Evolutionary conservation across 805 yeast species (phyloP).

Genomic region (Torulaspora franciscae): DNA sequence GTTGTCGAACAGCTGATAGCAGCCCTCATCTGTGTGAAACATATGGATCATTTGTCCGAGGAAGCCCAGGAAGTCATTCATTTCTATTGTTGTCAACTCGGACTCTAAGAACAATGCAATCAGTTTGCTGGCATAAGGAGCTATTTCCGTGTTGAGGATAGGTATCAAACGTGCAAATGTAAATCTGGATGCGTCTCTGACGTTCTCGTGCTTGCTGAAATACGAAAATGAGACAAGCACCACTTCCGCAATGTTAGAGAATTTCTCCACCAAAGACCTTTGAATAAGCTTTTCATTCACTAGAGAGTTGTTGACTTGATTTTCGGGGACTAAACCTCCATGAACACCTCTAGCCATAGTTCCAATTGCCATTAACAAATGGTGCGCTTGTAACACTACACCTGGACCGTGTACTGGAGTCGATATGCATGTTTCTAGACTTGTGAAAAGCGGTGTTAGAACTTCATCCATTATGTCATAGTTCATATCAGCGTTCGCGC

Average conservation of each 20-base stretch:
- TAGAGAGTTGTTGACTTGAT: slow-evolving; percentile 37
- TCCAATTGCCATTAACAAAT: slow-evolving; percentile 81
- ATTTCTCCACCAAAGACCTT: slow-evolving; percentile 41
- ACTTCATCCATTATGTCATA: slow-evolving; percentile 54
- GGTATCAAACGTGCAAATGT: slow-evolving; percentile 85
- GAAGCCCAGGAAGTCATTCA: slow-evolving; percentile 78
- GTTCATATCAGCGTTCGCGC: slow-evolving; percentile 42
- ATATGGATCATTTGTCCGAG: slow-evolving; percentile 82
- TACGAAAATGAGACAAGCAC: slow-evolving; percentile 78
- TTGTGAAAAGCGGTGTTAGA: slow-evolving; percentile 68
- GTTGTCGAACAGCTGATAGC: slow-evolving; percentile 69
- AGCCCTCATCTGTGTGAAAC: slow-evolving; percentile 58
- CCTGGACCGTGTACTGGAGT: slow-evolving; percentile 41
- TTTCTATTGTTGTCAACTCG: slow-evolving; percentile 55
- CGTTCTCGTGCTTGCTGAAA: slow-evolving; percentile 56
- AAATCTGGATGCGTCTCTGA: slow-evolving; percentile 82
- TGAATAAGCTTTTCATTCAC: slow-evolving; percentile 31
- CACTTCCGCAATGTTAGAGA: slow-evolving; percentile 72
- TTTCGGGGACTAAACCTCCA: slow-evolving; percentile 38
- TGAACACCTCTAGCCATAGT: slow-evolving; percentile 85
- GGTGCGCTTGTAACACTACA: slow-evolving; percentile 72
- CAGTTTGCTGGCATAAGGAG: slow-evolving; percentile 59
- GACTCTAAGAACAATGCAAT: slow-evolving; percentile 59
- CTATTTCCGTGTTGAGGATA: slow-evolving; percentile 50
- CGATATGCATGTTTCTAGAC: slow-evolving; percentile 61